Conservation (phyloP, 2,329 filamentous ascomycete species). For the Colletotrichum tanaceti region DNA sequence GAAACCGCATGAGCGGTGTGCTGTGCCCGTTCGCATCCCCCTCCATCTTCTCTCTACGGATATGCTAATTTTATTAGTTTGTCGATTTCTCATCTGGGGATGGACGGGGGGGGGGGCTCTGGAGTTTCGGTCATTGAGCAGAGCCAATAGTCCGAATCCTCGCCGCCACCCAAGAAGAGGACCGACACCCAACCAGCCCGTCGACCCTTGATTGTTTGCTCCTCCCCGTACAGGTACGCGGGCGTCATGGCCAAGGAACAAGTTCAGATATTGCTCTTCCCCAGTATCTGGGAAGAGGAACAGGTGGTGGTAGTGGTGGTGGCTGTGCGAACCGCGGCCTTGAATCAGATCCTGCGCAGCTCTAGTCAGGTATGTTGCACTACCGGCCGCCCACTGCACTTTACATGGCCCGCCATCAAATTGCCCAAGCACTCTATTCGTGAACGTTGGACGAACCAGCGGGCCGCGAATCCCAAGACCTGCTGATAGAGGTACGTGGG, state of each 20-base stretch:
- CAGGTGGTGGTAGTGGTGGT: neutral
- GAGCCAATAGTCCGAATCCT: neutral
- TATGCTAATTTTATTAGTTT: too few species aligned
- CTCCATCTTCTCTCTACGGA: too few species aligned
- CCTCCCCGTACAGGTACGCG: neutral
- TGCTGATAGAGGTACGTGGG: neutral
- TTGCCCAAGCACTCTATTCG: neutral
- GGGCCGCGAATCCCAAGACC: neutral
- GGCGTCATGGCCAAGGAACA: neutral
- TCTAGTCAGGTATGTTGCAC: neutral
- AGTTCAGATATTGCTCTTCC: neutral
- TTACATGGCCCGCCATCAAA: neutral
- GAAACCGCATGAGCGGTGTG: neutral
- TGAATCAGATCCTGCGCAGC: constrained; percentile 1
- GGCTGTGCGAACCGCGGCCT: constrained; percentile 3
- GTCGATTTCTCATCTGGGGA: neutral
- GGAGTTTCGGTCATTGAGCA: neutral
- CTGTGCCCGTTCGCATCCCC: neutral
- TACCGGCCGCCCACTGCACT: neutral
- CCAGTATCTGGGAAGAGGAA: neutral
- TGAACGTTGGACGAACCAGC: neutral
- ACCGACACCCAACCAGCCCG: neutral
- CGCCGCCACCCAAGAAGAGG: neutral
- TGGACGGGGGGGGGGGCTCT: neutral
- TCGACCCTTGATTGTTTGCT: neutral